Evolutionary conservation across 2,329 filamentous ascomycete species (phyloP), one percentile per base, ranked within the genome.

Genomic region (Penicillium sp.): DNA sequence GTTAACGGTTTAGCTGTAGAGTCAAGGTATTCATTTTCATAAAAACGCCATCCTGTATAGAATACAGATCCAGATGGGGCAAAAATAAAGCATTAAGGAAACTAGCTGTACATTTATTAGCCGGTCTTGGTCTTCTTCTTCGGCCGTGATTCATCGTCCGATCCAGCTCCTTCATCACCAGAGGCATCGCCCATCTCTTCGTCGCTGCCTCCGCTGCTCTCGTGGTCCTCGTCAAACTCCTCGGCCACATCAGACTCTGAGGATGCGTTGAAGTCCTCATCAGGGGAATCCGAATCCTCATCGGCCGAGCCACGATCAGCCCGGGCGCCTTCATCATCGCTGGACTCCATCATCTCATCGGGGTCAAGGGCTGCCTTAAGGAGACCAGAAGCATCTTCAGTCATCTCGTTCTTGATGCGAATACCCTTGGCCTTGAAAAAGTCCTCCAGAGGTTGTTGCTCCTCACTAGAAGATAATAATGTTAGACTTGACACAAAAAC

Each of bases 351-450:
- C 65, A 86, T 87, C 69, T 86, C 90, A 61, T 94, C 88, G 65
- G 95, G 88, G 57, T 91, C 85, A 58, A 97, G 84, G 22, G 91
- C 92, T 11, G 90, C 89, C 29, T 90, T 89, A 56, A 97, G 84
- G 55, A 87, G 78, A 1, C 81, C 78, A 43, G 80, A 80, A 29
- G 82, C 79, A 66, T 99, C 94, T 72, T 97, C 94, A 59, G 95
- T 89, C 79, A 99, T 97, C 77, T 99, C 94, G 74, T 99, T 99
- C 86, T 97, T 97, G 54, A 95, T 92, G 52, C 93, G 90, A 69
- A 99, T 84, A 58, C 88, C 89, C 82, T 97, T 97, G 65, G 91
- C 85, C 77, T 95, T 94, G 84, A 99, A 97, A 79, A 99, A 99
- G 64, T 89, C 87, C 75, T 99, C 94, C n/a, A 99, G 84, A 6